Conservation (phyloP, 768 basidiomycete species). For the Cantharellus cinnabarinus region DNA sequence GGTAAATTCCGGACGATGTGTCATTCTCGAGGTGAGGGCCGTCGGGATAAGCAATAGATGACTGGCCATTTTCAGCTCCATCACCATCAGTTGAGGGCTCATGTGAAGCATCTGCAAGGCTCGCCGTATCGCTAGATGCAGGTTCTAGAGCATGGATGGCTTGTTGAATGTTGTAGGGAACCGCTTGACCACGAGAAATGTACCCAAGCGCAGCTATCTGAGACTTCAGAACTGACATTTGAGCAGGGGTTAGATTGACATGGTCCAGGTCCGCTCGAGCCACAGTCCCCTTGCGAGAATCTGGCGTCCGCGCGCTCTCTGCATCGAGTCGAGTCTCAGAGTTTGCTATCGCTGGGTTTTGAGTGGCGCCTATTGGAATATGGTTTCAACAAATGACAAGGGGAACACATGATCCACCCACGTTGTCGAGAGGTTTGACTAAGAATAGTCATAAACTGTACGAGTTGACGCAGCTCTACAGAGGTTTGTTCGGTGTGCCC, state of each 20-base stretch:
- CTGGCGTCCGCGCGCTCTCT: too few relatives aligned
- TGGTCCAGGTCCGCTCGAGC: slow-evolving; percentile 21
- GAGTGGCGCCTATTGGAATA: too few relatives aligned
- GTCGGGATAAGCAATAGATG: slow-evolving; percentile 35
- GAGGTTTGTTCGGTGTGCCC: slow-evolving; percentile 28
- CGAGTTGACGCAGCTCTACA: slow-evolving; percentile 24
- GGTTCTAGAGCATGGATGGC: slow-evolving; percentile 45
- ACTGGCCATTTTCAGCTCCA: slow-evolving; percentile 17
- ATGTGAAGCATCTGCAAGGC: slow-evolving; percentile 5
- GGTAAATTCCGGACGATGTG: slow-evolving; percentile 61
- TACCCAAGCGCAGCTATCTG: slow-evolving; percentile 71
- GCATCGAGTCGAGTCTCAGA: too few relatives aligned
- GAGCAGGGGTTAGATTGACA: slow-evolving; percentile 58
- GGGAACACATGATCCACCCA: too few relatives aligned
- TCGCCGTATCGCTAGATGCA: slow-evolving; percentile 34
- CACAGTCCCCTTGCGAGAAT: neutral
- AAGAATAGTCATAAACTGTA: slow-evolving; percentile 17
- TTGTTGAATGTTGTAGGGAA: slow-evolving; percentile 50
- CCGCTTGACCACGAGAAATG: slow-evolving; percentile 39
- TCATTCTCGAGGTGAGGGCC: slow-evolving; percentile 65
- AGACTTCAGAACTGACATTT: slow-evolving; percentile 53
- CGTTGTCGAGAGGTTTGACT: slow-evolving; percentile 3
- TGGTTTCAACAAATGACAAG: too few relatives aligned
- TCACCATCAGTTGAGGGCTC: neutral
- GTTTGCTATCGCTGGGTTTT: neutral